Evolutionary conservation across 768 basidiomycete species (phyloP), one percentile per base, ranked within the genome.

Genomic region (Brasilioporus rufonigricans): DNA sequence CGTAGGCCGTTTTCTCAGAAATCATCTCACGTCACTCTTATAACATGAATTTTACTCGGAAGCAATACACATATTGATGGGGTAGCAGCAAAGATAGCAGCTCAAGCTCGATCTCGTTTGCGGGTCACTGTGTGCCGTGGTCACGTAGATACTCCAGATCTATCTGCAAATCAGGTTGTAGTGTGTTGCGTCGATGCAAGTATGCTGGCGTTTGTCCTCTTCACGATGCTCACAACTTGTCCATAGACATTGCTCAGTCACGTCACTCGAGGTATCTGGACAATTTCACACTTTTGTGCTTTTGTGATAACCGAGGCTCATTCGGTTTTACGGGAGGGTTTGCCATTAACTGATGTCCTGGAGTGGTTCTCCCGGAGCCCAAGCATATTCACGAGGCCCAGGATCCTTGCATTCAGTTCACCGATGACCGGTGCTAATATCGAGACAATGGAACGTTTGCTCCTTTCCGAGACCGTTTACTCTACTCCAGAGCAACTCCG

Each of bases 281-380:
- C 73, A 26, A 71, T 83, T 47, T 68, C 73, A 9, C 78, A 82
- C 58, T 52, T 80, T 26, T 72, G 76, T 56, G 60, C 76, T 23
- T 55, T 85, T 46, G 66, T 83, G 18, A 70, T 84, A 46, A 61
- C 65, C 44, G 72, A 80, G 50, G 76, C 75, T n/a, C 67, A 76
- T 45, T 64, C 59, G 24, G 60, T 74, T 49, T 63, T 69, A 57
- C 71, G 74, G 49, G 67, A 73, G 31, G 70, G 74, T 46, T 72
- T 72, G 10, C 73, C 76, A 11, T 68, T 80, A 44, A 65, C 74
- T 26, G 75, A 74, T 56, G 58, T 81, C 43, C 77, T 81, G 74
- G 67, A 69, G 35, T 73, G 79, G 52, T 78, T 77, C 58, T 80
- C 78, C 65, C 70, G 67, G 47, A 56, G 68, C 32, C 67, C 74